phyloP scores from a whole-genome alignment of 768 basidiomycete genomes.

The Clavaria fumosa region DNA sequence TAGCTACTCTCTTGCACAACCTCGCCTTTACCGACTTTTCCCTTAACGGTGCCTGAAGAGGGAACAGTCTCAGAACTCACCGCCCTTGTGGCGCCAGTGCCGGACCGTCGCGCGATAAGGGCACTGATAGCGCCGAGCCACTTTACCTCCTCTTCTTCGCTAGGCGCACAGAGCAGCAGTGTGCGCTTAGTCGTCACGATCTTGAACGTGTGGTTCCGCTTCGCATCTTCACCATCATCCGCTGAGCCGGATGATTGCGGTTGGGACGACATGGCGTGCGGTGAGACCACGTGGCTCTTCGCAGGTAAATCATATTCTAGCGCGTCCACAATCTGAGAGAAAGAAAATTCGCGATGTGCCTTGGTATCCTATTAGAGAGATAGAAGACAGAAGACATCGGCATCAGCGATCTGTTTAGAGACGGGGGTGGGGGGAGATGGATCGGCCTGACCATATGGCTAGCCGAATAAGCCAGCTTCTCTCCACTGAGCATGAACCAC shows the following conservation, averaged over 20 bases:
- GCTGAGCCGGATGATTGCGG: slow-evolving; percentile 20
- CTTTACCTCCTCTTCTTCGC: slow-evolving; percentile 95
- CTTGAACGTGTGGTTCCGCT: slow-evolving; percentile 66
- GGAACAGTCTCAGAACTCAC: slow-evolving; percentile 5
- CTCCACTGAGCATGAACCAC: slow-evolving; percentile 90
- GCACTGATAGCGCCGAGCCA: slow-evolving; percentile 94
- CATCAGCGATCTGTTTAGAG: not conserved
- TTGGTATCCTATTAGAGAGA: slow-evolving; percentile 58
- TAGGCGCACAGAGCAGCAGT: slow-evolving; percentile 80
- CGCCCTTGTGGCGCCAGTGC: slow-evolving; percentile 7
- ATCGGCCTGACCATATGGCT: slow-evolving; percentile 79
- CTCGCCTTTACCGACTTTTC: too few relatives aligned
- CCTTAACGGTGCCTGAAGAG: slow-evolving; percentile 4
- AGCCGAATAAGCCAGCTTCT: slow-evolving; percentile 74
- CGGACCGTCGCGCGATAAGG: slow-evolving; percentile 55
- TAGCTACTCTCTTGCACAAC: too few relatives aligned
- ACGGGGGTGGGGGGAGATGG: slow-evolving; percentile 7
- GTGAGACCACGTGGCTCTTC: slow-evolving; percentile 24
- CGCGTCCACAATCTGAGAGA: slow-evolving; percentile 79
- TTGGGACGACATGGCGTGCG: slow-evolving; percentile 19
- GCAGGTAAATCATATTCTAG: slow-evolving; percentile 67
- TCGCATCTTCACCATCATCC: slow-evolving; percentile 30
- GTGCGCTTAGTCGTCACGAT: slow-evolving; percentile 91
- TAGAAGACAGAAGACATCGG: not conserved
- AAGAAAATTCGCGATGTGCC: slow-evolving; percentile 73